Conservation (phyloP, 2,329 filamentous ascomycete species). For the Colletotrichum gloeosporioides region DNA sequence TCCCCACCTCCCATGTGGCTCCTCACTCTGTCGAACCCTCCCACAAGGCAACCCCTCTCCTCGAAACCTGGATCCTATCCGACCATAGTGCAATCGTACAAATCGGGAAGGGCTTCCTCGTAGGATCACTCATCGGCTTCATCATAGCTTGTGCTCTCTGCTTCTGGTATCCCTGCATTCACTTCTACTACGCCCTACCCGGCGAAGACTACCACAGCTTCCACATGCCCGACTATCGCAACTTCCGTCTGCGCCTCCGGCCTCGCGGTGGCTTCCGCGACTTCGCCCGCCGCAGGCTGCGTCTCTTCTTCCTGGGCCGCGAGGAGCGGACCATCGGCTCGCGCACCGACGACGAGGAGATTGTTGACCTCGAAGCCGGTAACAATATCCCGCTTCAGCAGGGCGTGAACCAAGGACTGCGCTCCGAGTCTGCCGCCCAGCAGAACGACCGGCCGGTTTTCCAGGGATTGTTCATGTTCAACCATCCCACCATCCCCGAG, state of each 20-base stretch:
- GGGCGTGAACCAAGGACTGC: neutral
- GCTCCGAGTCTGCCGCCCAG: neutral
- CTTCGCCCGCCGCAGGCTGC: neutral
- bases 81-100: neutral
- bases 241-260: neutral
- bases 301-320: neutral
- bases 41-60: neutral
- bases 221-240: neutral
- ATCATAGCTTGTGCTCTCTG: constrained; percentile 21
- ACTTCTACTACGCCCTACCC: neutral
- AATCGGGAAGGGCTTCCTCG: constrained; percentile 18
- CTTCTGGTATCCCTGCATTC: constrained; percentile 23
- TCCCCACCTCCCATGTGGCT: neutral
- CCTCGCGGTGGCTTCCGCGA: neutral
- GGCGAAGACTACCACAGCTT: neutral
- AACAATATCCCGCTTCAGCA: neutral
- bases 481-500: neutral
- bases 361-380: neutral
- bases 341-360: neutral
- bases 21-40: neutral
- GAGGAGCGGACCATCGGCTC: neutral
- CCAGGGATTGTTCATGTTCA: neutral
- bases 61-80: constrained; percentile 2
- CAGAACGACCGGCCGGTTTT: neutral
- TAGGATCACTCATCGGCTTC: constrained; percentile 18